phyloP scores from a whole-genome alignment of 352 stramenopile species.

The Globisporangium viniferum region DNA sequence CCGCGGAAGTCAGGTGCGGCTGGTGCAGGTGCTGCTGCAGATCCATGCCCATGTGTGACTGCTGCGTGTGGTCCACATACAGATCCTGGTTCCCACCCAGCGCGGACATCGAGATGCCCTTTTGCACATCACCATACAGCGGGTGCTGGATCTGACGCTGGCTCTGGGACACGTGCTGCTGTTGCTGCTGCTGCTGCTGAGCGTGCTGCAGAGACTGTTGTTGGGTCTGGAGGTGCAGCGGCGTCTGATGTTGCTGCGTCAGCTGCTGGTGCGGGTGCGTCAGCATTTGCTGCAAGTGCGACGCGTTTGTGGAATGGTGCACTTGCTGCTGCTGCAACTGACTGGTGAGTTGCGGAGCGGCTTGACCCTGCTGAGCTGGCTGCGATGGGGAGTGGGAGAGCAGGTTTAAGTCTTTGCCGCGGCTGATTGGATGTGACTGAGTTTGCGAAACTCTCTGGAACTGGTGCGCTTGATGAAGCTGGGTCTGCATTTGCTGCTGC shows the following conservation, averaged over 20 bases:
- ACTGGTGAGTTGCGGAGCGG: conserved; percentile 14
- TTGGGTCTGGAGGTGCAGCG: conserved; percentile 33
- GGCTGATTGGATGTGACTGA: not conserved
- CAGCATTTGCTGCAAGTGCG: conserved; percentile 44
- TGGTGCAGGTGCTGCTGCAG: conserved; percentile 34
- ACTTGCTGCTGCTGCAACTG: conserved; percentile 21
- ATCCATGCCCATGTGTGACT: conserved; percentile 52
- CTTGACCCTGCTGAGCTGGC: conserved; percentile 1
- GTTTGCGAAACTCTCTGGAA: conserved; percentile 17
- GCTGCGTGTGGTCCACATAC: conserved; percentile 37
- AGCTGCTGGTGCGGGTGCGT: conserved; percentile 19
- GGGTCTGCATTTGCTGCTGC: conserved; percentile 23
- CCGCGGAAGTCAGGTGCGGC: conserved; percentile 15
- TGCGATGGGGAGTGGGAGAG: conserved; percentile 13
- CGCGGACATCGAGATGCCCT: conserved; percentile 45
- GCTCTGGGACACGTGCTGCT: conserved; percentile 32
- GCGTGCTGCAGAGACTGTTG: conserved; percentile 27
- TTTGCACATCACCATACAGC: conserved; percentile 52
- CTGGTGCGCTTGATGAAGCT: conserved; percentile 34
- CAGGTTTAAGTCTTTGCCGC: conserved; percentile 16
- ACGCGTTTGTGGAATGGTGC: conserved; percentile 15
- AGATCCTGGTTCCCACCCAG: conserved; percentile 41
- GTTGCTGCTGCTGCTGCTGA: conserved; percentile 22
- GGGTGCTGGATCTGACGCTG: conserved; percentile 42
- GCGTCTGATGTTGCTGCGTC: conserved; percentile 20